Conservation (phyloP, 306 rosid genomes). For the Quercus cerris region DNA sequence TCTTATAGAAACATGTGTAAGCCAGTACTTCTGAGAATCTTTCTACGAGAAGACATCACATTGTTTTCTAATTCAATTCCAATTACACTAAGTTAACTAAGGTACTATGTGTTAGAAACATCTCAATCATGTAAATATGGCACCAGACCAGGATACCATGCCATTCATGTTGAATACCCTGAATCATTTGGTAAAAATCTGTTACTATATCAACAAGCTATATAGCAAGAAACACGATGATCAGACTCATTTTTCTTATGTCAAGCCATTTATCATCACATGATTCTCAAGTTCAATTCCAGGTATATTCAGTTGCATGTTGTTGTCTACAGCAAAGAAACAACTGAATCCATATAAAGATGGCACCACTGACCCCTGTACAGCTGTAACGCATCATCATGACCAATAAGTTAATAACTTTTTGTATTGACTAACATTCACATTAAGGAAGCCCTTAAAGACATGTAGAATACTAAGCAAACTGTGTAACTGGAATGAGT, state of each 20-base stretch:
- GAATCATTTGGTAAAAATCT: background rate
- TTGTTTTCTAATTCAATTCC: background rate
- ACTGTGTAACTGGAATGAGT: background rate
- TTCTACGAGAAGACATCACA: background rate
- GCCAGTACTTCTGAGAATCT: background rate
- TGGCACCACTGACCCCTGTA: too few relatives aligned
- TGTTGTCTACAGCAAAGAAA: background rate
- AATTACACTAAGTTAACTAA: background rate
- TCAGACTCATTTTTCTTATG: background rate
- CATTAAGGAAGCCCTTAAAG: too few relatives aligned
- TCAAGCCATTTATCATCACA: background rate
- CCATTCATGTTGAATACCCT: background rate
- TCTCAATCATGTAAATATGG: background rate
- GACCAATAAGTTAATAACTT: background rate
- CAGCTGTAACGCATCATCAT: too few relatives aligned
- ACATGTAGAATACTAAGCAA: constrained; percentile 7
- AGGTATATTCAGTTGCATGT: background rate
- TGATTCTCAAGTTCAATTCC: background rate
- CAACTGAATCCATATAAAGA: background rate
- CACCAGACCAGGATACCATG: background rate
- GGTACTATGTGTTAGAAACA: background rate
- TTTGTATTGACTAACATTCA: background rate
- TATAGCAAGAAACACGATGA: background rate
- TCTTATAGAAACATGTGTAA: background rate
- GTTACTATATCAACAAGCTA: background rate